Evolutionary conservation across 495 filamentous ascomycete species (phyloP).

Genomic region (Aspergillus panamensis): DNA sequence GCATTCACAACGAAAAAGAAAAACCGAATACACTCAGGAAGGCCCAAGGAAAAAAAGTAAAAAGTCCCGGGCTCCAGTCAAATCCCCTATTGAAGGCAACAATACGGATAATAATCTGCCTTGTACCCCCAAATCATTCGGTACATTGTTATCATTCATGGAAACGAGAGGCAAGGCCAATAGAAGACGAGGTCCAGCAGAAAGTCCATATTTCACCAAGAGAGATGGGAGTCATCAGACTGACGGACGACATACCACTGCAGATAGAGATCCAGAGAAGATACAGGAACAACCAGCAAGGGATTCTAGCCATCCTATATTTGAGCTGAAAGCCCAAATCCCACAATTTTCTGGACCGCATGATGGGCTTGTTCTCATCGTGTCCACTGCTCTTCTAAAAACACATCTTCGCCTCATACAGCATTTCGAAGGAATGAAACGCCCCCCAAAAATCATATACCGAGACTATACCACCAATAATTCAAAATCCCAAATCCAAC

Average conservation of each 20-base stretch:
- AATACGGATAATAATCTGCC: neutral
- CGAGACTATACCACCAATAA: slow-evolving; percentile 22
- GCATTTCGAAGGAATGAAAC: slow-evolving; percentile 22
- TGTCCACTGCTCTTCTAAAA: slow-evolving; percentile 33
- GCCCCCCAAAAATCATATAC: slow-evolving; percentile 26
- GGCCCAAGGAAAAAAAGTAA: neutral
- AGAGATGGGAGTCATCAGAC: neutral
- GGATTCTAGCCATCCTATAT: neutral
- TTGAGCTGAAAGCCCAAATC: neutral
- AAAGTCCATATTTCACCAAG: slow-evolving; percentile 20
- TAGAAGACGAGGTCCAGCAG: neutral
- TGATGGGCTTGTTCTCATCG: slow-evolving; percentile 17
- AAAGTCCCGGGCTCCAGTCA: neutral
- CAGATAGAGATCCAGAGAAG: neutral
- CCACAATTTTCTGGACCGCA: slow-evolving; percentile 2
- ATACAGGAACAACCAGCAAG: neutral
- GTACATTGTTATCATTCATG: slow-evolving; percentile 33
- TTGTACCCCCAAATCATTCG: slow-evolving; percentile 9
- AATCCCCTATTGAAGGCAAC: neutral
- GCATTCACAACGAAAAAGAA: neutral
- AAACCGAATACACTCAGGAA: neutral
- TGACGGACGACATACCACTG: neutral
- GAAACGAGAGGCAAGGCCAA: slow-evolving; percentile 22
- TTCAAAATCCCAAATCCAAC: neutral
- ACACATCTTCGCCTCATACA: slow-evolving; percentile 25